phyloP scores from a whole-genome alignment of 352 stramenopile genomes.

The Phytophthora quininea region DNA sequence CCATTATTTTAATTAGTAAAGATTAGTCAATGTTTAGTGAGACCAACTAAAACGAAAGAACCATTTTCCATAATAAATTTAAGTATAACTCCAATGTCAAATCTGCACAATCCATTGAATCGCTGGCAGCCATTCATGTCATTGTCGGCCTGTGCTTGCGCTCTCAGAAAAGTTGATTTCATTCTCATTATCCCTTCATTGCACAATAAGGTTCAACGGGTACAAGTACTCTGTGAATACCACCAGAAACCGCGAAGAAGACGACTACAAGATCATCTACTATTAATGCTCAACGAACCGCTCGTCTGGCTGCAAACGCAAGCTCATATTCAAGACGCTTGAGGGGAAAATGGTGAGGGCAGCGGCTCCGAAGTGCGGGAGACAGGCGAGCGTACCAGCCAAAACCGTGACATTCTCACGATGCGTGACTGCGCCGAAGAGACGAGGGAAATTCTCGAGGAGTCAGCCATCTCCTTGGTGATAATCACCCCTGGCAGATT shows the following conservation, averaged over 20 bases:
- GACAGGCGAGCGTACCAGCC: background rate
- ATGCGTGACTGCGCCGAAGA: background rate
- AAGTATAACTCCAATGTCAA: background rate
- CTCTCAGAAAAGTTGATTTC: background rate
- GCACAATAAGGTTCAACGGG: constrained; percentile 4
- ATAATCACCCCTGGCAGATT: background rate
- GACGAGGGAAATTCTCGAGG: constrained; percentile 1
- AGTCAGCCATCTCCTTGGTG: background rate
- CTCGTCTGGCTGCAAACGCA: background rate
- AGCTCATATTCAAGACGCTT: constrained; percentile 2
- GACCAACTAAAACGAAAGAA: too few relatives aligned
- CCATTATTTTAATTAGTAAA: background rate
- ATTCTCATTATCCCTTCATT: background rate
- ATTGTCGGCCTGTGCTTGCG: too few relatives aligned
- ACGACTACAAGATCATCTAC: background rate
- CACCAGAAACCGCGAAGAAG: background rate
- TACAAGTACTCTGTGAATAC: constrained; percentile 10
- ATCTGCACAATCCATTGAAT: background rate
- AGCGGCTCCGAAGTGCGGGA: background rate
- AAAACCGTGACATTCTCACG: background rate
- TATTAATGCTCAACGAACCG: constrained; percentile 3
- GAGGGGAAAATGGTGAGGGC: background rate
- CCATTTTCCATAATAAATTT: background rate
- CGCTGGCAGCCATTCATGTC: background rate
- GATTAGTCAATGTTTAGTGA: background rate